A percentile compares a stretch with the other conserved stretches of the same genome.
Conservation (phyloP, 345 rosid species). For the Dipteronia dyeriana region DNA sequence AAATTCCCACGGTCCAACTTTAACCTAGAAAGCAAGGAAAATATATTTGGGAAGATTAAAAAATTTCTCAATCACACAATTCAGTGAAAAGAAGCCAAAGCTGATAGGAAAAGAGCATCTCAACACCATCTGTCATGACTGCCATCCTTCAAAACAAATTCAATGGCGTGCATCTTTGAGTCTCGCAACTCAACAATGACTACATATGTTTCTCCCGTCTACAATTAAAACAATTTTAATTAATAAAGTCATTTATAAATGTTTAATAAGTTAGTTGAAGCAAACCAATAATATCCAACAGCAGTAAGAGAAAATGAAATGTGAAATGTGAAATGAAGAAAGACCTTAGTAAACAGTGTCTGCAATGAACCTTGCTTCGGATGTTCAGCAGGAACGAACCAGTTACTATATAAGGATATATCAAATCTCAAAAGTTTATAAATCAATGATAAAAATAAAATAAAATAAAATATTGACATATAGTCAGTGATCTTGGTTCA, state of each 20-base stretch:
- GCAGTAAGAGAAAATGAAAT: neutral
- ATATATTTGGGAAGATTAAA: slow-evolving; percentile 9
- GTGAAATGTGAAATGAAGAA: neutral
- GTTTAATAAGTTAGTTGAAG: neutral
- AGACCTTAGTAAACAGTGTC: slow-evolving; percentile 53
- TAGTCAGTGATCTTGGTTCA: slow-evolving; percentile 27
- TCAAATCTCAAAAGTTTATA: neutral
- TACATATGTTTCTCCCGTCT: slow-evolving; percentile 46
- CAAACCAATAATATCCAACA: slow-evolving; percentile 16
- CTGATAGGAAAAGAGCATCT: neutral
- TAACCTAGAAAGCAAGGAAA: slow-evolving; percentile 39
- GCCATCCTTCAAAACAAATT: slow-evolving; percentile 65
- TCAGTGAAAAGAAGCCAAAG: slow-evolving; percentile 7
- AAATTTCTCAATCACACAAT: slow-evolving; percentile 13
- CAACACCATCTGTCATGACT: slow-evolving; percentile 54
- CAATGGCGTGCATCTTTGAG: slow-evolving; percentile 48
- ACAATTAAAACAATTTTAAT: slow-evolving; percentile 18
- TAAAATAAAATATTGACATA: neutral
- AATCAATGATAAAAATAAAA: neutral
- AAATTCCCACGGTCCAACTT: slow-evolving; percentile 56
- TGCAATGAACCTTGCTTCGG: slow-evolving; percentile 60
- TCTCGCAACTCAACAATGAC: slow-evolving; percentile 55
- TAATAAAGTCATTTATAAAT: neutral
- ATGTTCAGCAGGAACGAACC: slow-evolving; percentile 53
- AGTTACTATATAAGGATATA: slow-evolving; percentile 35